Base-by-base conservation (phyloP, 495 filamentous ascomycete species). In the Podospora tetraspora region DNA sequence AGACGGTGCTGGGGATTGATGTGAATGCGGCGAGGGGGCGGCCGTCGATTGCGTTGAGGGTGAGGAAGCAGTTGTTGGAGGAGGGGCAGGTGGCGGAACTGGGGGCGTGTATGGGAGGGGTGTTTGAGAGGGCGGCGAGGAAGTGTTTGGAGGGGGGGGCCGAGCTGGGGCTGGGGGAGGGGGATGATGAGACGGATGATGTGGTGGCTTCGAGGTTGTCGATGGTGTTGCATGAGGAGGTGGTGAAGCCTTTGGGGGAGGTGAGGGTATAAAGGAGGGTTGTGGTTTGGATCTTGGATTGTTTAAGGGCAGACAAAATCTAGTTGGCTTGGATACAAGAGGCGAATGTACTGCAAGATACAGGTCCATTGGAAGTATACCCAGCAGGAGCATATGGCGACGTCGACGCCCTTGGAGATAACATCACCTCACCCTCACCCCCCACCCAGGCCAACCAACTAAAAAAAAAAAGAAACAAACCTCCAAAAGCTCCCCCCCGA, bases 1-100 rank as follows among this genome's bases (percentile, higher is more conserved):
- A 84, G n/a, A 24, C 68, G 11, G 77, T 86, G 9, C 66, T 86
- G 19, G 73, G 69, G 1, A 79, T 86, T 56, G 69, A 78, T 68
- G 58, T 73, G 57, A 70, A 75, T 30, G 69, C 57, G 5, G 71
- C 72, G 8, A 65, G 74, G 11, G 68, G 68, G 0, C 63, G 74
- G 57, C 73, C 76, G 21, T 75, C 73, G 1, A 67, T 78, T 25
- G 73, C 78, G 11, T 62, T 79, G 16, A 61, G 70, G 3, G 74
- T 80, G 12, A 73, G 77, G 2, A 59, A 73, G 29, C 67, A 64
- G 1, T 68, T 80, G 62, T 68, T 79, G 3, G 69, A 64, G 52
- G 64, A 69, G 5, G 69, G 71, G 13, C 68, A 70, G 57, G 72
- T 79, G 3, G 69, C 72, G 9, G 78, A 77, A 7, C 30, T 80